Conservation (phyloP, 306 rosid species). For the Boehmeria nivea region DNA sequence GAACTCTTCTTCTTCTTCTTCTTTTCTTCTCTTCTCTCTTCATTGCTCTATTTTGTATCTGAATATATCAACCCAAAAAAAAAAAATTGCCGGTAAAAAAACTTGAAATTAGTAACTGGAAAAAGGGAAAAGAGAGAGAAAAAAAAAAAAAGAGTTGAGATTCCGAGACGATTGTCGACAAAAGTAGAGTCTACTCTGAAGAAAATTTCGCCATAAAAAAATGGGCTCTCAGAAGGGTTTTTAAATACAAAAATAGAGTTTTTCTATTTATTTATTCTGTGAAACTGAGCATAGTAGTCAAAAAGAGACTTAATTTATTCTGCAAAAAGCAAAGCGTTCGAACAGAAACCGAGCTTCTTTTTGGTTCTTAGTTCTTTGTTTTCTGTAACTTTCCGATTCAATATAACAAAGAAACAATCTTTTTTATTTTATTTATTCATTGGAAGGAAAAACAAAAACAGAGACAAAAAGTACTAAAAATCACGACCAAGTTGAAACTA, state of each 20-base stretch:
- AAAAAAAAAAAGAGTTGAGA: slow-evolving; percentile 21
- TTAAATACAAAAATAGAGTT: slow-evolving; percentile 35
- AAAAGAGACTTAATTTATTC: slow-evolving; percentile 32
- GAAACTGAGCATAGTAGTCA: slow-evolving; percentile 23
- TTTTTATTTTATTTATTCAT: not conserved
- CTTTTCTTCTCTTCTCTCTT: slow-evolving; percentile 3
- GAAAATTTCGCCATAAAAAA: no score
- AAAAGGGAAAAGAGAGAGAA: slow-evolving; percentile 20
- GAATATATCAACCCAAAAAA: slow-evolving; percentile 14
- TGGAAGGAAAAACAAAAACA: slow-evolving; percentile 6
- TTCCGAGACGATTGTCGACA: slow-evolving; percentile 66
- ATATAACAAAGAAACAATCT: slow-evolving; percentile 22
- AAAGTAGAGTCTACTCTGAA: slow-evolving; percentile 49
- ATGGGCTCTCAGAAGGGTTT: slow-evolving; percentile 37
- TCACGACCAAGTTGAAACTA: slow-evolving; percentile 1
- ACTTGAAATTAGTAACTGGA: slow-evolving; percentile 1
- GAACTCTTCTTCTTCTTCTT: not conserved
- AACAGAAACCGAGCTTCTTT: slow-evolving; percentile 47
- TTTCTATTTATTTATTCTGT: not conserved
- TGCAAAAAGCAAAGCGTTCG: slow-evolving; percentile 25
- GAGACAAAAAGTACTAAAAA: slow-evolving; percentile 8
- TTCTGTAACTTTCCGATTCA: slow-evolving; percentile 31
- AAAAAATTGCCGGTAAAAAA: slow-evolving; percentile 8
- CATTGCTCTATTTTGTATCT: slow-evolving; percentile 19
- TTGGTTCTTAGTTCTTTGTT: slow-evolving; percentile 33